phyloP scores from a whole-genome alignment of 495 filamentous ascomycete species.

The Xylaria flabelliformis region DNA sequence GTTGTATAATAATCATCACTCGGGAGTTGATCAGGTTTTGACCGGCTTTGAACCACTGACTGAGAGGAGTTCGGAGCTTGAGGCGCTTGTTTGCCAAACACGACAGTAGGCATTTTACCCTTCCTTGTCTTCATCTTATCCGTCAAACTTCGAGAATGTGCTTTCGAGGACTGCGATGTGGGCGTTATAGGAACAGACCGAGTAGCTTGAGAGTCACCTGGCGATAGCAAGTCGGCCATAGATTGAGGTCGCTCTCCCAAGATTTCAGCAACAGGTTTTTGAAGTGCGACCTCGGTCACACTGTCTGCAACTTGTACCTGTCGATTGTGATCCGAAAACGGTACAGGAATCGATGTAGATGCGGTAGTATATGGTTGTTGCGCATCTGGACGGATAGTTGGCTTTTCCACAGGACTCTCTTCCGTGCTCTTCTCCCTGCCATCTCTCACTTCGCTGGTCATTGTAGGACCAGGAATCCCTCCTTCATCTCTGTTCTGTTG shows the following conservation, averaged over 20 bases:
- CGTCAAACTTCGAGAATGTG: conserved; percentile 48
- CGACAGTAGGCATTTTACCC: conserved; percentile 76
- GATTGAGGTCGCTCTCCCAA: conserved; percentile 66
- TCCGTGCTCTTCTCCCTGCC: not conserved
- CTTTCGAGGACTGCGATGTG: conserved; percentile 47
- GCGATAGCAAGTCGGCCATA: conserved; percentile 32
- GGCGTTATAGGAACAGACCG: conserved; percentile 45
- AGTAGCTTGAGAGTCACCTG: conserved; percentile 39
- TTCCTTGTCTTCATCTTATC: conserved; percentile 66
- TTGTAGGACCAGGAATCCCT: not conserved
- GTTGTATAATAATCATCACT: conserved; percentile 80
- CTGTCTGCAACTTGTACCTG: conserved; percentile 59
- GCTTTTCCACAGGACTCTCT: not conserved
- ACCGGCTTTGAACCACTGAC: conserved; percentile 38
- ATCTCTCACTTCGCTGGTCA: not conserved
- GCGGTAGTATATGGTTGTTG: not conserved
- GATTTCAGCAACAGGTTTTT: conserved; percentile 78
- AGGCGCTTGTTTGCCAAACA: conserved; percentile 69
- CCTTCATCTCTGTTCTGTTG: not conserved
- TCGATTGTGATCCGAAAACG: conserved; percentile 24
- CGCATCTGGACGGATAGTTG: not conserved
- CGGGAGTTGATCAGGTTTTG: conserved; percentile 49
- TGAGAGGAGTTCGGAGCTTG: conserved; percentile 39
- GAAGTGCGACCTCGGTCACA: conserved; percentile 69
- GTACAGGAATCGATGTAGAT: not conserved